Conservation (phyloP, 2,329 filamentous ascomycete species). For the Paraphaeosphaeria minitans region DNA sequence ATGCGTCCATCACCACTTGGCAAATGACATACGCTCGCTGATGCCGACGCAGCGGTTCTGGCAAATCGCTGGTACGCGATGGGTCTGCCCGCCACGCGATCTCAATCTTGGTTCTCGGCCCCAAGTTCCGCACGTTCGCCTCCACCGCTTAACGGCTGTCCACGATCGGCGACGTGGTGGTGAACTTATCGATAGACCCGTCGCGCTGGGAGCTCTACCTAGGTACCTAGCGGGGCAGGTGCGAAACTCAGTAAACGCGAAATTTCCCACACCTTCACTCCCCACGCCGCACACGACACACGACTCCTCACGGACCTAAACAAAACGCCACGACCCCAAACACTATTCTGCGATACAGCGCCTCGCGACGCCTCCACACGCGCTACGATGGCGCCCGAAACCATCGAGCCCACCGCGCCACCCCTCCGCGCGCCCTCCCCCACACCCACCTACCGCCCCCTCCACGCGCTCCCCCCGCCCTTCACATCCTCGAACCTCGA, state of each 20-base stretch:
- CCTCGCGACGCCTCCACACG: neutral
- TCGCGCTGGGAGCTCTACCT: constrained; percentile 1
- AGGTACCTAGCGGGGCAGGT: constrained; percentile 9
- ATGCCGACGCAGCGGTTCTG: neutral
- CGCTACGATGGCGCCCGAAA: constrained; percentile 23
- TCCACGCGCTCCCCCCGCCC: constrained; percentile 34
- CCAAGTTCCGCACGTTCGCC: neutral
- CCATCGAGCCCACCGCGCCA: constrained; percentile 24
- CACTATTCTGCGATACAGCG: neutral
- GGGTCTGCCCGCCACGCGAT: neutral
- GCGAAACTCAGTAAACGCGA: constrained; percentile 3
- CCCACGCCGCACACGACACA: neutral
- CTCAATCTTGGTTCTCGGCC: neutral
- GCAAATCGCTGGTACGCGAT: neutral
- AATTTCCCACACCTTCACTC: constrained; percentile 5
- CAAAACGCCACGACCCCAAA: neutral
- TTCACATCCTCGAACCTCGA: constrained; percentile 62
- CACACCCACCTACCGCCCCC: constrained; percentile 27
- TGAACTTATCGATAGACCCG: constrained; percentile 6
- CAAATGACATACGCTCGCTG: neutral
- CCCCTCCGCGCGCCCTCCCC: constrained; percentile 26
- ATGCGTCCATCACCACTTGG: neutral
- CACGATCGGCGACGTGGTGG: neutral
- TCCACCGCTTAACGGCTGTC: neutral
- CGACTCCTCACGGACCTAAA: neutral